Evolutionary conservation across 257 asterid genomes (phyloP), one percentile per base, ranked within the genome.

Genomic region (Handroanthus guayacan): DNA sequence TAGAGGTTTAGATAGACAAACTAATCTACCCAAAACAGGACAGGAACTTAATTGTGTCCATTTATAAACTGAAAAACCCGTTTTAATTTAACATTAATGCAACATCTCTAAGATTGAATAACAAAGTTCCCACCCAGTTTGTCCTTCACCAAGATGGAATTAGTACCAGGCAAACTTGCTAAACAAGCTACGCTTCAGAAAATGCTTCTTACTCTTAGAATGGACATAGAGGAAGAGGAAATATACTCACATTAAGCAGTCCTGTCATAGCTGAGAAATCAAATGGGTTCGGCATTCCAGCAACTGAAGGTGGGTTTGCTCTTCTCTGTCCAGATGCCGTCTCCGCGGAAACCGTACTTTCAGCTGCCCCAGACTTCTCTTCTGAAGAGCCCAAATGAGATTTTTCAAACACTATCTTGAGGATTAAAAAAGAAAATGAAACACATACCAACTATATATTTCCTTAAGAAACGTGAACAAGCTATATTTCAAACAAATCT

Each of bases 241-340:
- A 57, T 41, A 61, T 4, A 54, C 76, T 45, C 82, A 92, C 99
- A 85, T 94, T 94, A 54, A 94, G 92, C 73, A 92, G 84, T 83
- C 97, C 97, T 61, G 96, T 51, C 89, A 94, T 86, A 65, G 97
- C 87, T n/a, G 97, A 91, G 82, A 93, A 90, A 82, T 93, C 98
- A 60, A 93, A 93, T 9, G 97, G 98, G 83, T 91, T 93, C 5
- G 84, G 89, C 81, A 88, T 44, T 38, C 86, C 90, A 71, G 86
- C 67, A 70, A 84, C 83, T 41, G 92, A 17, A 41, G 87, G 82
- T 69, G 90, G 77, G 74, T 87, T 5, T 62, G 81, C 80, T 75
- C 82, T 79, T 70, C 82, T 71, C 84, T 82, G 89, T 20, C 85
- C 93, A 83, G 90, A 66, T 67, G 86, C 85, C 50, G 90, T 50